These are phyloP conservation scores for Trichosporon sp. DNA, from an alignment of 1,284 basidiomycete genomes.

Conservation along the genomic window DNA sequence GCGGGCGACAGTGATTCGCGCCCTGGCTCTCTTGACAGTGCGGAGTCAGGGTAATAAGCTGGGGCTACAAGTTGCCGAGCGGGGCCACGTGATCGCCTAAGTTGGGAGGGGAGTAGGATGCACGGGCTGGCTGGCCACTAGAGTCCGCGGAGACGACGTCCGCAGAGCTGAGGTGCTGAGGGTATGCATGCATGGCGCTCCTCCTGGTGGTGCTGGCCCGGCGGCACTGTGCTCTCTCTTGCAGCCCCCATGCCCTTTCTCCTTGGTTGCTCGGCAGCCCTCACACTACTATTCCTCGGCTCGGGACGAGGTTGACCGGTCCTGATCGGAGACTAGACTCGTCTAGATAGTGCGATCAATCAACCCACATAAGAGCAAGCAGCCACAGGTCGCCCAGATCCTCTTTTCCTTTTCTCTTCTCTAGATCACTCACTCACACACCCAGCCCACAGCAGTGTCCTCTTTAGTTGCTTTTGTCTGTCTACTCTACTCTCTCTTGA, in stretches of 20 bases:
- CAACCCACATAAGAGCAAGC: not conserved
- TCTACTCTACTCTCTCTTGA: too few relatives aligned
- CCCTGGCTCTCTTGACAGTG: not conserved
- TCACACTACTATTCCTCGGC: not conserved
- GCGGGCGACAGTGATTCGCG: not conserved
- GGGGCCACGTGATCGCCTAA: constrained; percentile 1
- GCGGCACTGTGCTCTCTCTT: too few relatives aligned
- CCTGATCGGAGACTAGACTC: too few relatives aligned
- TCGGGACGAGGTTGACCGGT: not conserved
- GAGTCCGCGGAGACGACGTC: too few relatives aligned
- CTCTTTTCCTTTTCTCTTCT: not conserved
- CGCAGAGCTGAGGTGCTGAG: too few relatives aligned
- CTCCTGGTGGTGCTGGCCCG: too few relatives aligned
- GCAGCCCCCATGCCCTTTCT: not conserved
- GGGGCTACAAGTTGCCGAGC: not conserved
- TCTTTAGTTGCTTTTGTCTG: not conserved
- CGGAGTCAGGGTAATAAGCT: not conserved
- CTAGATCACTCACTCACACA: not conserved
- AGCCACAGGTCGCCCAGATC: not conserved
- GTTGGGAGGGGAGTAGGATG: too few relatives aligned
- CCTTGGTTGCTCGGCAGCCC: not conserved
- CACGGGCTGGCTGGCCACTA: too few relatives aligned
- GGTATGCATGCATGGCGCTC: too few relatives aligned
- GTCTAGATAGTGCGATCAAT: too few relatives aligned
- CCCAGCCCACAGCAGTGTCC: too few relatives aligned